Percentiles rank a stretch among this genome's conserved stretches.
phyloP scores from a whole-genome alignment of 129 eudicot species.

The Flaveria trinervia region DNA sequence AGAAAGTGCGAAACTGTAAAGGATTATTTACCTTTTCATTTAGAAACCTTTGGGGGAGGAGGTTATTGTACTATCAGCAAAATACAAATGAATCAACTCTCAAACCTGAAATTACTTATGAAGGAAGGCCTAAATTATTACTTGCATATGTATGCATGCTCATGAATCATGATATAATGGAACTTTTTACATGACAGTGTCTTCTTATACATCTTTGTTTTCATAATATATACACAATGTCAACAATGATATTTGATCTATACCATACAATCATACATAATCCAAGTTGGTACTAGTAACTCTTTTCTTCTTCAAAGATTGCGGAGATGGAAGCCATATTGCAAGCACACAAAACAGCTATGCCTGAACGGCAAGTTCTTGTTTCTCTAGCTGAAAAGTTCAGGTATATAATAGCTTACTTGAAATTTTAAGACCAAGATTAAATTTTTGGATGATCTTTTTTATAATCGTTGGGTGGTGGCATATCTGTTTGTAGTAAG shows the following conservation, averaged over 20 bases:
- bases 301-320: constrained; percentile 42
- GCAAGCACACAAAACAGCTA: constrained; percentile 57
- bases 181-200: not conserved
- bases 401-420: constrained; percentile 46
- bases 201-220: not conserved
- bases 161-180: not conserved
- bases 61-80: too few relatives aligned
- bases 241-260: not conserved
- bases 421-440: not conserved
- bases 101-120: not conserved
- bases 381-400: constrained; percentile 76
- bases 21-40: too few relatives aligned
- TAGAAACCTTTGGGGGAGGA: too few relatives aligned
- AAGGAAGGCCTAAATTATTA: not conserved
- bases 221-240: not conserved
- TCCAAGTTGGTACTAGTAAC: constrained; percentile 20
- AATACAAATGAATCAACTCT: not conserved
- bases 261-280: not conserved
- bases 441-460: not conserved
- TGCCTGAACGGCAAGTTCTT: constrained; percentile 80
- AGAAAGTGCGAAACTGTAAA: too few relatives aligned
- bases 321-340: constrained; percentile 88
- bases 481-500: constrained; percentile 41
- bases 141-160: not conserved
- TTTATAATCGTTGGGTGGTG: not conserved